Base-by-base conservation (phyloP, 208 protist species). In the Leishmania guyanensis region DNA sequence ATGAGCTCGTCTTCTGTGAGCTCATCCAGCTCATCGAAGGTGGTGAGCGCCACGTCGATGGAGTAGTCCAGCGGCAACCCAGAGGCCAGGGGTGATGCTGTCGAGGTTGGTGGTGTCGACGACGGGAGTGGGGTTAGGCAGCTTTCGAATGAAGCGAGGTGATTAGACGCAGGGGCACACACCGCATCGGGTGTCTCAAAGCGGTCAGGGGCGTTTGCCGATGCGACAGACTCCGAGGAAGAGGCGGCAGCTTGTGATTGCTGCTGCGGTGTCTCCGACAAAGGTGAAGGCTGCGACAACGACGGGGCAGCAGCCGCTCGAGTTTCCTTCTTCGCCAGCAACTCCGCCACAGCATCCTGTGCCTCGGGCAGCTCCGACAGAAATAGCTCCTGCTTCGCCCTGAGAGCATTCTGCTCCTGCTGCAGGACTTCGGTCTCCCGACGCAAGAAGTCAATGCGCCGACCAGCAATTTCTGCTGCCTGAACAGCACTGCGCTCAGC, bases 1-100 rank as follows among this genome's bases (percentile, higher is more conserved):
- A 94, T 82, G 17, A 97, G 88, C 85, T 97, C 93, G 39, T 93
- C 94, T 77, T 95, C 91, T 14, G 91, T 96, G 22, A 97, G 86
- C 33, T 92, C 88, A 43, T 97, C 94, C 16, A 87, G 48, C 86
- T 94, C 91, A 78, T 96, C 92, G 68, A 97, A 90, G 51, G 89
- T 89, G 72, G 88, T 82, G 33, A 96, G 79, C 36, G 69, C 78
- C 43, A 78, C 80, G 72, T 91, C 84, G 14, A 82, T 54, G 14
- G 65, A 69, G 58, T 75, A 79, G 50, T 86, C 80, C 39, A 72
- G 65, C 77, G 33, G 12, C 29, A 72, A 14, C 71, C 50, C 36
- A 12, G 75, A 58, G 33, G 54, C 5, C 20, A 46, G 16, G 39
- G 69, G 8, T 54, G 53, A 48, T 46, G 33, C 5, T 14, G 5